Evolutionary conservation across 345 rosid genomes (phyloP).

Genomic region (Draba incana): DNA sequence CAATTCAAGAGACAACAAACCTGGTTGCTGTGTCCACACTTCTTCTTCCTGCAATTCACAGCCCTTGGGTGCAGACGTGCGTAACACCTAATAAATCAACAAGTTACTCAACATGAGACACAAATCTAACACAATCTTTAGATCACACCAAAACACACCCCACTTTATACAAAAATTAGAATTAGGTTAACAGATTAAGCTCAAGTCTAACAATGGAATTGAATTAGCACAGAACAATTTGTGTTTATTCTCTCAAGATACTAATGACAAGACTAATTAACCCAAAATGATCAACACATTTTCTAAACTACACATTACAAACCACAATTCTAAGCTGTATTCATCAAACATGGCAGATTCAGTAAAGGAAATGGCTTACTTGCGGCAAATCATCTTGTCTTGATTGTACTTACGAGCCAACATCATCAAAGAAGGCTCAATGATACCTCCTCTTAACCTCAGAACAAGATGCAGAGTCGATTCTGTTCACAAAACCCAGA

Average conservation of each 20-base stretch:
- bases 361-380: constrained; percentile 42
- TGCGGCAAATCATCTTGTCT: constrained; percentile 65
- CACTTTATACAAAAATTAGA: not conserved
- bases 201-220: not conserved
- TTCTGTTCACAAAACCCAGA: constrained; percentile 33
- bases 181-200: not conserved
- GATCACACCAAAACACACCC: not conserved
- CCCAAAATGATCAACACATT: not conserved
- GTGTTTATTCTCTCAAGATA: not conserved
- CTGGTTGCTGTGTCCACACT: constrained; percentile 99
- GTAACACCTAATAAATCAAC: constrained; percentile 62
- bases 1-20: constrained; percentile 34
- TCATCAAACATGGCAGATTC: not conserved
- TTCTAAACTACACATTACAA: not conserved
- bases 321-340: not conserved
- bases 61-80: constrained; percentile 98
- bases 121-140: no score
- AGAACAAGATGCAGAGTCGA: constrained; percentile 60
- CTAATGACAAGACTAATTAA: not conserved
- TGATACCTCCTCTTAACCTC: constrained; percentile 69
- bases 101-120: not conserved
- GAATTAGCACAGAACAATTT: not conserved
- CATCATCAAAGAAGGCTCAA: constrained; percentile 64
- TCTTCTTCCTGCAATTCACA: constrained; percentile 98
- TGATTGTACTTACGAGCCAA: constrained; percentile 52